Conservation (phyloP, 176 grass and related monocot species). For the Pontederia paniculata region DNA sequence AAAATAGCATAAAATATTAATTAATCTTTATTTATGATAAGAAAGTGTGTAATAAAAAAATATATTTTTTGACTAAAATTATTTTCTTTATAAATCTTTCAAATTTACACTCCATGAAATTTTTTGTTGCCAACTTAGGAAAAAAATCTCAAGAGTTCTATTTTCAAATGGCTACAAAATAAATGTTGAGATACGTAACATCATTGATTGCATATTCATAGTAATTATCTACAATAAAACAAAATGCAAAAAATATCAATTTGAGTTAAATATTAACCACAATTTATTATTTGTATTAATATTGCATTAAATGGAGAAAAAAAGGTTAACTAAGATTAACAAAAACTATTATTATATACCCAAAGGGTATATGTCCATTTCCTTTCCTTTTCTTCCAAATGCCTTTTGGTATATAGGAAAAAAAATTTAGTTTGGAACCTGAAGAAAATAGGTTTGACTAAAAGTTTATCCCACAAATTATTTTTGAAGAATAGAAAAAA, state of each 20-base stretch:
- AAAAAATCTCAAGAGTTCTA: no score
- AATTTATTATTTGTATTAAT: not conserved
- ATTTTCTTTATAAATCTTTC: no score
- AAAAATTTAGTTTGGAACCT: not conserved
- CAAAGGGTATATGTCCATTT: not conserved
- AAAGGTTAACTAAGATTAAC: not conserved
- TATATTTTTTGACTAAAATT: no score
- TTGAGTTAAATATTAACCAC: constrained; percentile 7
- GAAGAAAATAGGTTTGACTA: not conserved
- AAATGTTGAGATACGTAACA: no score
- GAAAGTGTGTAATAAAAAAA: no score
- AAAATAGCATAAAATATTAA: no score
- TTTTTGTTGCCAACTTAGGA: no score
- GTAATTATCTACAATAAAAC: no score
- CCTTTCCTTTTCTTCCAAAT: not conserved
- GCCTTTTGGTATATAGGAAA: not conserved
- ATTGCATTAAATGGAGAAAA: not conserved
- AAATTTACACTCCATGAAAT: no score
- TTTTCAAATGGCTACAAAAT: no score
- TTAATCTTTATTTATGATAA: no score
- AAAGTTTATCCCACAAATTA: not conserved
- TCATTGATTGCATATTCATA: no score
- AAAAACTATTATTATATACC: not conserved
- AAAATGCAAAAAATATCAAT: not conserved
- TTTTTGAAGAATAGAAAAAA: not conserved